Base-by-base conservation (phyloP, 768 basidiomycete species). In the Pulveroboletus frians region DNA sequence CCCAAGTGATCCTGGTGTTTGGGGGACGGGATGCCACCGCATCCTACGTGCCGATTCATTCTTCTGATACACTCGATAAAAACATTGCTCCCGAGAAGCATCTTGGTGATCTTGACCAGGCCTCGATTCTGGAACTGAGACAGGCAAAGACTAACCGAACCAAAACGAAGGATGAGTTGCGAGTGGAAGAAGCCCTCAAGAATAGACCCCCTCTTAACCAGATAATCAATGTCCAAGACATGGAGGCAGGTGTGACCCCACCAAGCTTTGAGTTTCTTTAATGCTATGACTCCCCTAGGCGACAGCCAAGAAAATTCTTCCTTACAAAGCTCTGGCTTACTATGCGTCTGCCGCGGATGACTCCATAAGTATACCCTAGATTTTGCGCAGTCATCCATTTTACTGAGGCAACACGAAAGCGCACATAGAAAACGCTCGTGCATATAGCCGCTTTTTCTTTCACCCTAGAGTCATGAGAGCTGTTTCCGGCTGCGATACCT, bases 281-380 rank as follows among this genome's bases (percentile, higher is more conserved):
- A 34, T 34, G 5, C 51, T 18, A 21, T 5, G 1, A 34, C 39
- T 34, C 5, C 10, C 14, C 18, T 27, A 90, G 88, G 73, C 75
- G 26, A 77, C 88, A 18, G 92, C 92, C 9, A 79, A 77, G 59
- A 76, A 80, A 45, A 73, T 87, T 3, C 75, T 97, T 49, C 80
- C 83, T 4, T 74, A 81, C 60, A 87, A 83, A 55, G 90, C 90
- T 1, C 74, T 81, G 60, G 83, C 90, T 3, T 93, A 92, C 67
- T 93, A 93, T 67, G 79, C 81, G 6, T 92, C 91, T 20, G 87
- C 89, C 9, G 75, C 90, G 1, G 93, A 96, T 60, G 92, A 94
- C 60, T 84, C 87, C 60, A 77, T 85, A 55, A 73, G 91, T 92
- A 66, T 46, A 81, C 71, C 11, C n/a, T 23, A 38, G 5, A 34